Conservation (phyloP, 495 filamentous ascomycete species). For the Xylaria venustula region DNA sequence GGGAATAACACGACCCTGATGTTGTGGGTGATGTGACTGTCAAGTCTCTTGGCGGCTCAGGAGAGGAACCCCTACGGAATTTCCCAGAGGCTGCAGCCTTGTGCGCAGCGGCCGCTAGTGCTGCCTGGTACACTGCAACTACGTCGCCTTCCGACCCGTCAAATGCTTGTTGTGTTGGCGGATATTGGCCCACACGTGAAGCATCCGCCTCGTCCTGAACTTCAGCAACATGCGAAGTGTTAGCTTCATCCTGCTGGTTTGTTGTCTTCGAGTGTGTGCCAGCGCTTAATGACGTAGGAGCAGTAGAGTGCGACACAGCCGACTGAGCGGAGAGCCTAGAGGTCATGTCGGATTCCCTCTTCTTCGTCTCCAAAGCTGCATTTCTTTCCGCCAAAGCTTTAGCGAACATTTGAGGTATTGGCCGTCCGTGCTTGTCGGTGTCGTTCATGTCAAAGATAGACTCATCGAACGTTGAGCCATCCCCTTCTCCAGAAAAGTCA, state of each 20-base stretch:
- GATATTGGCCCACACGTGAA: constrained; percentile 8
- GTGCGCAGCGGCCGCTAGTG: constrained; percentile 75
- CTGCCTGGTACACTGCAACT: constrained; percentile 72
- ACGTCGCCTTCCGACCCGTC: constrained; percentile 46
- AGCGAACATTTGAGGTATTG: constrained; percentile 49
- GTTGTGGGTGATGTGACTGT: constrained; percentile 45
- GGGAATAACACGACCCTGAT: constrained; percentile 29
- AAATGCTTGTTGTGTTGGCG: constrained; percentile 20
- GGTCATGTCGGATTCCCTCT: constrained; percentile 38
- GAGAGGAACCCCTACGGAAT: constrained; percentile 61
- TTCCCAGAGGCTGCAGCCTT: constrained; percentile 68
- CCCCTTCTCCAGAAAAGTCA: constrained; percentile 49
- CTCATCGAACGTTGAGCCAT: constrained; percentile 67
- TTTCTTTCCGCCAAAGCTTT: constrained; percentile 39
- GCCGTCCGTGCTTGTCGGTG: constrained; percentile 54
- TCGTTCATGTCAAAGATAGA: constrained; percentile 73
- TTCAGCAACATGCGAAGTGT: neutral
- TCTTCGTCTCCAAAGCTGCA: constrained; percentile 25
- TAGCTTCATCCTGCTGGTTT: constrained; percentile 6
- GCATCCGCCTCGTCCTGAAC: constrained; percentile 11
- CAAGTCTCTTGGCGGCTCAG: constrained; percentile 47
- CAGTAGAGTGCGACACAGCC: constrained; percentile 39
- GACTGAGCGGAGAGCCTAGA: constrained; percentile 38
- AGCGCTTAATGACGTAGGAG: constrained; percentile 35
- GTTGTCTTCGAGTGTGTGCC: constrained; percentile 21